Base-by-base conservation (phyloP, 305 asterid genomes). In the Rubia tinctorum region DNA sequence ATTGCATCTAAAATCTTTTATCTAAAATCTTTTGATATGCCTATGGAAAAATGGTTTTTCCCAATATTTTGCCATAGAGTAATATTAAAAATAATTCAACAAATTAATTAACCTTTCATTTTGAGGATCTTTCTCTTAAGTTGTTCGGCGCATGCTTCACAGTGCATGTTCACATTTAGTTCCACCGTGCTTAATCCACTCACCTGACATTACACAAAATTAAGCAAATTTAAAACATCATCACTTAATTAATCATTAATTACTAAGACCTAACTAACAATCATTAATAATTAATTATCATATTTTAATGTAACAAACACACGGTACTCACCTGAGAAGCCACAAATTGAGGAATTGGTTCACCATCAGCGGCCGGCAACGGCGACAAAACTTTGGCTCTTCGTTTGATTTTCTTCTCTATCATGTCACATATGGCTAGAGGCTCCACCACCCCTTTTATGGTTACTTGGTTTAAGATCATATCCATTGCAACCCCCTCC, bases 371-470 rank as follows among this genome's bases (percentile, higher is more conserved):
- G 18, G 78, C 80, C 1, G 96, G 96, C 77, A 87, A 58, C 7
- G 97, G 98, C 27, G 97, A 90, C 71, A 93, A 72, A 3, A 93
- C 89, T 68, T 88, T 86, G 0, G 91, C 89, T 8, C 64, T 80
- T 76, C 96, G 83, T 83, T 84, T 90, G 0, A 89, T 83, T 80
- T 85, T 91, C 85, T 88, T 90, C 80, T 84, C 82, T 18, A 93
- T 82, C 69, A 75, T 88, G 55, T 75, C 84, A 74, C 97, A 89
- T 23, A 93, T 80, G 5, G 89, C 97, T 69, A 88, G 84, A 23
- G 96, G 96, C 79, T 93, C 98, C 53, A 93, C 86, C 7, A 85
- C 83, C 27, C 98, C 98, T 60, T 91, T 91, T 80, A 93, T 84
- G 4, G 93, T 91, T 78, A 91, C 86, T 82, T 90, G 90, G 79